Percentiles rank a stretch among this genome's conserved stretches.
phyloP scores from a whole-genome alignment of 176 grass and related monocot species.

The Poa pratensis region DNA sequence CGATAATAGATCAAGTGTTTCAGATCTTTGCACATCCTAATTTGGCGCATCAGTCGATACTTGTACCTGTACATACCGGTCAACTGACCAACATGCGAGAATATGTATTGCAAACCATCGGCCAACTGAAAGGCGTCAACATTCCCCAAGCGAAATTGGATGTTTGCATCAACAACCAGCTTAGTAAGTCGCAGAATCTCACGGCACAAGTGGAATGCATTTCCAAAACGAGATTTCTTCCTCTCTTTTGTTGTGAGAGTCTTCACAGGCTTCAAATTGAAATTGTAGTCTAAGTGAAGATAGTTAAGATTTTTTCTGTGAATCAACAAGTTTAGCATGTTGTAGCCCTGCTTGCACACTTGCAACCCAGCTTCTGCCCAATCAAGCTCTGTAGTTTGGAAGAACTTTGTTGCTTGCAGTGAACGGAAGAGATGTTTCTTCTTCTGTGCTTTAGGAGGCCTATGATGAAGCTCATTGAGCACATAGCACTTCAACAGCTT shows the following conservation, averaged over 20 bases:
- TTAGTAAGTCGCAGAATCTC: slow-evolving; percentile 98
- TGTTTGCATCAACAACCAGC: slow-evolving; percentile 96
- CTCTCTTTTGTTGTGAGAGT: slow-evolving; percentile 98
- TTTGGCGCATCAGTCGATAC: slow-evolving; percentile 94
- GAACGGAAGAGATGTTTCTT: slow-evolving; percentile 98
- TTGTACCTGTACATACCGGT: slow-evolving; percentile 99
- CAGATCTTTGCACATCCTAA: slow-evolving; percentile 99
- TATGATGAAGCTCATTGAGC: slow-evolving; percentile 92
- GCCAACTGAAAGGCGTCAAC: slow-evolving; percentile 97
- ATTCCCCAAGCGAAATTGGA: slow-evolving; percentile 96
- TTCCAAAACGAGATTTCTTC: slow-evolving; percentile 99
- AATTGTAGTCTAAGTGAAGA: slow-evolving; percentile 98
- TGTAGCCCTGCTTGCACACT: slow-evolving; percentile 99
- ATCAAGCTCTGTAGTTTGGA: slow-evolving; percentile 97
- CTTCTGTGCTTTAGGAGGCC: slow-evolving; percentile 94
- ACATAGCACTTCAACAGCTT: slow-evolving; percentile 97
- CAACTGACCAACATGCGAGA: slow-evolving; percentile 97
- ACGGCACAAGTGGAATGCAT: slow-evolving; percentile 97
- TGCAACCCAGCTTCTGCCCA: slow-evolving; percentile 98
- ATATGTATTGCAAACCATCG: slow-evolving; percentile 97
- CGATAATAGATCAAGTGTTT: slow-evolving; percentile 99
- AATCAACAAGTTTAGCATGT: slow-evolving; percentile 99
- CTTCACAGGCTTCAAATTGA: slow-evolving; percentile 98
- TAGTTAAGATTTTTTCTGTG: slow-evolving; percentile 98
- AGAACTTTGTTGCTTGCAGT: slow-evolving; percentile 93